Evolutionary conservation across 305 asterid genomes (phyloP).

Genomic region (Fraxinus xanthoxyloides): DNA sequence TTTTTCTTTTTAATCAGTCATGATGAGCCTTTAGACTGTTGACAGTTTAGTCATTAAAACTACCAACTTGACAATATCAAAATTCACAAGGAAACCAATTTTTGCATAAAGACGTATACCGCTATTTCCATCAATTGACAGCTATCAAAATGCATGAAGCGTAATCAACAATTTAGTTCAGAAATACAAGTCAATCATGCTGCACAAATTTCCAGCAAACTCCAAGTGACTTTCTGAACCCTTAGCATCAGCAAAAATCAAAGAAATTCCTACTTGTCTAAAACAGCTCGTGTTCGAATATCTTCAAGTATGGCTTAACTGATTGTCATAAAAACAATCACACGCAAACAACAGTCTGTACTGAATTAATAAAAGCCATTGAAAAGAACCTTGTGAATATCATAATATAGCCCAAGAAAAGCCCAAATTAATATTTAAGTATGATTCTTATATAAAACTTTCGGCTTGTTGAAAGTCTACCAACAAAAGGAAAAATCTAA

Average conservation of each 20-base stretch:
- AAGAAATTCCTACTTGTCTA: not conserved
- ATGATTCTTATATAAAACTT: not conserved
- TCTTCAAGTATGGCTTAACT: not conserved
- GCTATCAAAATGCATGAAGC: not conserved
- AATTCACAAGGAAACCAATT: constrained; percentile 1
- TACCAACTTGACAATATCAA: not conserved
- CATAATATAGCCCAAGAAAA: not conserved
- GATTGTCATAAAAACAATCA: not conserved
- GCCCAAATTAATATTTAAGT: not conserved
- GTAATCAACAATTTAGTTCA: not conserved
- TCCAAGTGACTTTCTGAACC: not conserved
- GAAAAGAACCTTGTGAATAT: not conserved
- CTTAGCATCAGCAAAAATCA: constrained; percentile 2
- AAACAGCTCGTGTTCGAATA: constrained; percentile 2
- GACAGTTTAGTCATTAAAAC: not conserved
- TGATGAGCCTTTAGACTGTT: not conserved
- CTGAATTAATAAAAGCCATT: not conserved
- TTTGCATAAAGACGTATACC: not conserved
- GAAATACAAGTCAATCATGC: not conserved
- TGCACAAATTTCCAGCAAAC: not conserved
- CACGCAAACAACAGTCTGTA: not conserved
- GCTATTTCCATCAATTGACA: not conserved
- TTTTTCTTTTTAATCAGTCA: constrained; percentile 1
- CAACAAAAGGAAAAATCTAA: not conserved
- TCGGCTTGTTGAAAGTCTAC: not conserved